phyloP scores from a whole-genome alignment of 352 stramenopile genomes.

The Pythium biforme region DNA sequence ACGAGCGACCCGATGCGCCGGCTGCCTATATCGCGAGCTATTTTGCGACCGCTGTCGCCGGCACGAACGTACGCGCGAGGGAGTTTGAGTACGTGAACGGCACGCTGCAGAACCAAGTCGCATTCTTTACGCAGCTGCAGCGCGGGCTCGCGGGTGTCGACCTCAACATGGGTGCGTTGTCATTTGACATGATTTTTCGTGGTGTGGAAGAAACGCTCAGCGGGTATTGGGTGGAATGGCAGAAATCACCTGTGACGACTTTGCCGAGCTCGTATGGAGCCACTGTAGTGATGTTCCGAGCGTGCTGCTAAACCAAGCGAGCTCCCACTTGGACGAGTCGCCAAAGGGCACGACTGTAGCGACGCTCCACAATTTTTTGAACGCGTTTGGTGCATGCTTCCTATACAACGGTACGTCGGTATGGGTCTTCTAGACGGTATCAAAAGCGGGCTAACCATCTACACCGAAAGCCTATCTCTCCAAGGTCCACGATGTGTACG shows the following conservation, averaged over 20 bases:
- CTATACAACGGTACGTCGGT: slow-evolving; percentile 46
- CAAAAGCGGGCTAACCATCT: background rate
- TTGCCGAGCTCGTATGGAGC: slow-evolving; percentile 54
- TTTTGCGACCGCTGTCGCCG: slow-evolving; percentile 35
- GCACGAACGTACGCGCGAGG: slow-evolving; percentile 38
- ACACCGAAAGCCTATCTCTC: slow-evolving; percentile 43
- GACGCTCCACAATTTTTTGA: slow-evolving; percentile 34
- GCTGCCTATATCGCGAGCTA: slow-evolving; percentile 44
- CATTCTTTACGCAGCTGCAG: slow-evolving; percentile 49
- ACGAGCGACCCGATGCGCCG: slow-evolving; percentile 41
- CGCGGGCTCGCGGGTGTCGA: slow-evolving; percentile 41
- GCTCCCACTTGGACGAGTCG: slow-evolving; percentile 36
- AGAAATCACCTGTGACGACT: slow-evolving; percentile 59
- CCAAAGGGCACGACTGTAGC: slow-evolving; percentile 31
- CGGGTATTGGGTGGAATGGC: background rate
- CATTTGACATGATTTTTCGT: background rate
- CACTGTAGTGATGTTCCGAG: slow-evolving; percentile 53
- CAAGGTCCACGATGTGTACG: slow-evolving; percentile 49
- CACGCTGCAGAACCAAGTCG: slow-evolving; percentile 49
- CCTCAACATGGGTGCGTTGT: slow-evolving; percentile 30
- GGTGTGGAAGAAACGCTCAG: background rate
- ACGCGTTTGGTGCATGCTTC: slow-evolving; percentile 43
- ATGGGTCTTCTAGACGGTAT: background rate
- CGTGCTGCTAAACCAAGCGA: slow-evolving; percentile 40
- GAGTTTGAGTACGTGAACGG: slow-evolving; percentile 55